Evolutionary conservation across 1,139 yeast species (phyloP).

Genomic region (Pichia sp.): DNA sequence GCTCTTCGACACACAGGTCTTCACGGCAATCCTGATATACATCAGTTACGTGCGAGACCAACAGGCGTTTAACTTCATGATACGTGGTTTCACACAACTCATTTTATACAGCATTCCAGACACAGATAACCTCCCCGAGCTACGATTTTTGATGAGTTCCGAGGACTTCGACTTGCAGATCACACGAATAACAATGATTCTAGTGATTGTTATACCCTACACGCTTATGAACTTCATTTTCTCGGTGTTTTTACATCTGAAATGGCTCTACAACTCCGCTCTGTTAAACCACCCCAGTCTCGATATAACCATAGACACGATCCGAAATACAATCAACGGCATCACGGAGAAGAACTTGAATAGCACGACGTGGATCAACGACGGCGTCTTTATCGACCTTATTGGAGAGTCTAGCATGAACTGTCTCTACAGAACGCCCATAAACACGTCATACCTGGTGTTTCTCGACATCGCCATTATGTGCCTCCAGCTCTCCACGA

Average conservation of each 20-base stretch:
- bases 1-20: constrained; percentile 2
- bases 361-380: constrained; percentile 2
- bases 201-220: constrained; percentile 7
- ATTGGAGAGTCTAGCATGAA: constrained; percentile 8
- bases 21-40: constrained; percentile 10
- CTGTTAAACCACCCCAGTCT: not conserved
- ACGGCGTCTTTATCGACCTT: constrained; percentile 5
- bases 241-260: not conserved
- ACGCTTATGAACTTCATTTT: constrained; percentile 6
- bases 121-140: constrained; percentile 1
- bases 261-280: not conserved
- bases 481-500: constrained; percentile 4
- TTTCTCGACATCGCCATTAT: constrained; percentile 7
- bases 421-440: not conserved
- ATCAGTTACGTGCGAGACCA: constrained; percentile 12
- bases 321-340: not conserved
- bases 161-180: not conserved
- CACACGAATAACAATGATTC: constrained; percentile 5
- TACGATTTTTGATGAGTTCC: not conserved
- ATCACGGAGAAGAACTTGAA: constrained; percentile 1
- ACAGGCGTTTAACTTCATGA: constrained; percentile 3
- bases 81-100: constrained; percentile 9
- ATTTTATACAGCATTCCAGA: constrained; percentile 11
- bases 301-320: not conserved
- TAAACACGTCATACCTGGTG: not conserved